Evolutionary conservation across 2,329 filamentous ascomycete genomes (phyloP).

Genomic region (Colletotrichum sp.): DNA sequence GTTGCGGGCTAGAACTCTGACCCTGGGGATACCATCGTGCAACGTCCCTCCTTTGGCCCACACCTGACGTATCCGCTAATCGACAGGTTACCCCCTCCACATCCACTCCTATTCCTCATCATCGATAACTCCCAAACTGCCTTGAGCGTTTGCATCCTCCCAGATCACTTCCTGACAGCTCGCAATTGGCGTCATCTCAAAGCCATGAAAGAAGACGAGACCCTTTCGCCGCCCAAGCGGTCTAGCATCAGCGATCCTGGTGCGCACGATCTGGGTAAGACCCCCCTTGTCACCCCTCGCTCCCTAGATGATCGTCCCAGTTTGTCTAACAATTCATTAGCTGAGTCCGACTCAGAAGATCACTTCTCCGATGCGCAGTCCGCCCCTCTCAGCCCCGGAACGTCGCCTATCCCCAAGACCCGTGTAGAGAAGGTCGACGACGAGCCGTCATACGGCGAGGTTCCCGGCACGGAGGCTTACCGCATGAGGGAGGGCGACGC

Average conservation of each 20-base stretch:
- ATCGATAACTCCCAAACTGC: conserved; percentile 1
- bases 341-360: conserved; percentile 69
- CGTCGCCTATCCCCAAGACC: conserved; percentile 62
- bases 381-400: conserved; percentile 45
- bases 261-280: conserved; percentile 63
- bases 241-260: conserved; percentile 58
- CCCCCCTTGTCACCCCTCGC: neutral
- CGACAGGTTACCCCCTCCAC: conserved; percentile 15
- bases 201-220: conserved; percentile 38
- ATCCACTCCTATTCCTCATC: conserved; percentile 19
- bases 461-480: conserved; percentile 65
- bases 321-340: conserved; percentile 30
- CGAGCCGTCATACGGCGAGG: conserved; percentile 64
- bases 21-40: neutral
- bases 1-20: neutral
- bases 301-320: neutral
- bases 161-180: neutral
- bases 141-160: neutral
- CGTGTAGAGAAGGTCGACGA: conserved; percentile 64
- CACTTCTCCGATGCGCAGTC: conserved; percentile 74
- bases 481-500: conserved; percentile 61
- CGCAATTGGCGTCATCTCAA: neutral
- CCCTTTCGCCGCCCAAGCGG: conserved; percentile 43
- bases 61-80: conserved; percentile 22
- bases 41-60: conserved; percentile 3